These are phyloP conservation scores for Trametes gibbosa DNA, from an alignment of 768 basidiomycete species.

Conservation along the genomic window DNA sequence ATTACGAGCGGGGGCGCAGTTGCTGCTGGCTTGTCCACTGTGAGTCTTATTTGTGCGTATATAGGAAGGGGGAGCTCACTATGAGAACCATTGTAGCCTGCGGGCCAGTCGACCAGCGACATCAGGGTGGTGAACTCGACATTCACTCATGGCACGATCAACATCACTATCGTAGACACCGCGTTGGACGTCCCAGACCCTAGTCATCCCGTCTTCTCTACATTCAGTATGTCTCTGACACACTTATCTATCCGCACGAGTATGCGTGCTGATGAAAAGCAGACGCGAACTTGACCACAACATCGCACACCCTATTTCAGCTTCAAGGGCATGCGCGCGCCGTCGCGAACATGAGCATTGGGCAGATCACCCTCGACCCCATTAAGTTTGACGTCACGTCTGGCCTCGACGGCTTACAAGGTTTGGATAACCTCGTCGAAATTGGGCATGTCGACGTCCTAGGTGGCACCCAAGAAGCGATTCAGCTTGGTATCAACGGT, in stretches of 20 bases:
- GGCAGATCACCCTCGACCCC: slow-evolving; percentile 64
- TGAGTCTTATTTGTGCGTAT: slow-evolving; percentile 22
- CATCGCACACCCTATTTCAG: slow-evolving; percentile 46
- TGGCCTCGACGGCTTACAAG: slow-evolving; percentile 55
- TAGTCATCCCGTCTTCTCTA: slow-evolving; percentile 50
- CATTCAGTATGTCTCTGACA: slow-evolving; percentile 54
- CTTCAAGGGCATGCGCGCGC: slow-evolving; percentile 60
- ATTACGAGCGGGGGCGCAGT: slow-evolving; percentile 50
- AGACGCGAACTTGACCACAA: slow-evolving; percentile 59
- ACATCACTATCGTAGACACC: slow-evolving; percentile 59
- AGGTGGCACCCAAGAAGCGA: slow-evolving; percentile 58
- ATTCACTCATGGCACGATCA: slow-evolving; percentile 60
- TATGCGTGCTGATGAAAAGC: neutral
- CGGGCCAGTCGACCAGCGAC: slow-evolving; percentile 61
- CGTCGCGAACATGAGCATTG: slow-evolving; percentile 58
- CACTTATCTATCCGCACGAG: neutral
- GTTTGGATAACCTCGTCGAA: slow-evolving; percentile 52
- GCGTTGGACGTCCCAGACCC: slow-evolving; percentile 45
- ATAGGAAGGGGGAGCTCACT: no score
- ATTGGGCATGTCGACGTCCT: slow-evolving; percentile 63
- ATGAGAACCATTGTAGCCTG: slow-evolving; percentile 39
- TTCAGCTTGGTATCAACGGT: slow-evolving; percentile 61
- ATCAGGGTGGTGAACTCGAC: slow-evolving; percentile 50
- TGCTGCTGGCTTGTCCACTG: slow-evolving; percentile 61
- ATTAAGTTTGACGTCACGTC: slow-evolving; percentile 73